Conservation (phyloP, 371 early-diverging fungal species). For the Coemansia sp. region DNA sequence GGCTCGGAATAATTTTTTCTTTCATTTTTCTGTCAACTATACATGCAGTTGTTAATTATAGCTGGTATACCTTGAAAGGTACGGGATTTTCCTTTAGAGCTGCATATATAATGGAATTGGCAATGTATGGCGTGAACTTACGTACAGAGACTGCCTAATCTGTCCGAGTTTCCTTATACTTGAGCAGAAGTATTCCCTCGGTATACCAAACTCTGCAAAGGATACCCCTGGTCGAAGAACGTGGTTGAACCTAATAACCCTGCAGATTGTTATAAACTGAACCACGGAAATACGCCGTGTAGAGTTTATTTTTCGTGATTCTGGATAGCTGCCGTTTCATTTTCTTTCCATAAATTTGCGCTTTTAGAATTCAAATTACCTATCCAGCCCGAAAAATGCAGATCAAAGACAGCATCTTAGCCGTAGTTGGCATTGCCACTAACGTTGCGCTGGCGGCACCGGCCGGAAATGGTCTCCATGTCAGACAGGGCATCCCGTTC, state of each 20-base stretch:
- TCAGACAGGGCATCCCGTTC: constrained; percentile 8
- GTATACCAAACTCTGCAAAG: too few relatives aligned
- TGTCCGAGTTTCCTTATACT: not conserved
- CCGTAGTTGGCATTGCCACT: not conserved
- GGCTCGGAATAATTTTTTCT: constrained; percentile 3
- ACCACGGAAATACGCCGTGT: constrained; percentile 3
- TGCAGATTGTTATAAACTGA: not conserved
- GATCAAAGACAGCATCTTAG: constrained; percentile 3
- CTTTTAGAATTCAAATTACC: not conserved
- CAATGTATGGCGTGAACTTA: not conserved
- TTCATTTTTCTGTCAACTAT: not conserved
- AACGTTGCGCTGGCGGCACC: constrained; percentile 13
- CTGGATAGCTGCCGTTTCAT: not conserved
- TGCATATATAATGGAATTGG: not conserved
- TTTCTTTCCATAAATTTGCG: not conserved
- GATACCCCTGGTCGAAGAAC: too few relatives aligned
- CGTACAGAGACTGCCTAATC: not conserved
- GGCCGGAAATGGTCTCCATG: not conserved
- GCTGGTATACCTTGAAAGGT: not conserved
- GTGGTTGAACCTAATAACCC: too few relatives aligned
- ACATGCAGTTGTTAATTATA: constrained; percentile 3
- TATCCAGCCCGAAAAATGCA: not conserved
- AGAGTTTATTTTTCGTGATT: not conserved
- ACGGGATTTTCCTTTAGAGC: not conserved
- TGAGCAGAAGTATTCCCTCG: not conserved